phyloP scores from a whole-genome alignment of 1,139 yeast species.

The Insectozyma bohioensis region DNA sequence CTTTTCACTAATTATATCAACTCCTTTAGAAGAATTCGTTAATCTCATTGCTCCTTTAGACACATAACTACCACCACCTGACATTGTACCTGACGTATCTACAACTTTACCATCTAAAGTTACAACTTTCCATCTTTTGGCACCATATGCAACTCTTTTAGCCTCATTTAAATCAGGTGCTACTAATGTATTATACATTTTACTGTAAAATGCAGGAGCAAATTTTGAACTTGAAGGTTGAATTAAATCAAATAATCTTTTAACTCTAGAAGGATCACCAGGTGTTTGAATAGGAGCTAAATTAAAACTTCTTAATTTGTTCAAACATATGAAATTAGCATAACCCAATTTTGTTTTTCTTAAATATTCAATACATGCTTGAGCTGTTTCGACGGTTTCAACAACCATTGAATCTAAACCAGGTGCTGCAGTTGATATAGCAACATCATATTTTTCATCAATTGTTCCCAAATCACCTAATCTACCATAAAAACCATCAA shows the following conservation, averaged over 20 bases:
- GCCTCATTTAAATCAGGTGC: constrained; percentile 81
- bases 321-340: constrained; percentile 81
- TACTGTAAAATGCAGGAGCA: constrained; percentile 87
- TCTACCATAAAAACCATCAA: constrained; percentile 84
- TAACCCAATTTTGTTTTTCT: constrained; percentile 85
- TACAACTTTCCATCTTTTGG: constrained; percentile 80
- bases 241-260: constrained; percentile 83
- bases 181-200: constrained; percentile 82
- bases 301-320: constrained; percentile 67
- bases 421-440: constrained; percentile 93
- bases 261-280: constrained; percentile 67
- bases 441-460: constrained; percentile 85
- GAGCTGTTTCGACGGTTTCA: constrained; percentile 91
- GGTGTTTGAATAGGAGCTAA: constrained; percentile 61
- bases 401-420: constrained; percentile 92
- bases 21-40: constrained; percentile 27
- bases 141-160: constrained; percentile 83
- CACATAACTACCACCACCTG: constrained; percentile 87
- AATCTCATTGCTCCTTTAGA: constrained; percentile 67
- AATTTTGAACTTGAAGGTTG: constrained; percentile 65
- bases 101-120: constrained; percentile 91
- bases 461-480: constrained; percentile 89
- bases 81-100: constrained; percentile 94
- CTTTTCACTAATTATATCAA: constrained; percentile 41
- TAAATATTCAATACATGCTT: constrained; percentile 83